Base-by-base conservation (phyloP, 768 basidiomycete species). In the Amyloporia xantha region DNA sequence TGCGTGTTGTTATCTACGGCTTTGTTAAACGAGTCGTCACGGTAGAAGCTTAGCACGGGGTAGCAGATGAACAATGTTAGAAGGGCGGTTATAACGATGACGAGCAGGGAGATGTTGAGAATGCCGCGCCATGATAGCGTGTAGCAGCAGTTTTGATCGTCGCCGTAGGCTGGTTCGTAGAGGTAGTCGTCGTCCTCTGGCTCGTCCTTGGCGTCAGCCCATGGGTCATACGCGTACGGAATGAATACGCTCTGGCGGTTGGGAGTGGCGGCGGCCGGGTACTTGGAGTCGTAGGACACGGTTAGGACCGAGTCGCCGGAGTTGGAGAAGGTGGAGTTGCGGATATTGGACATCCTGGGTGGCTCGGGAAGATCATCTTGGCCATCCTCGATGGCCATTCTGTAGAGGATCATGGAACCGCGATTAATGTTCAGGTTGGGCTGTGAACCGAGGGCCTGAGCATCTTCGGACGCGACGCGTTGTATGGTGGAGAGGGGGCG, bases 51-150 rank as follows among this genome's bases (percentile, higher is more conserved):
- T 56, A 81, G 61, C 56, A 95, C 77, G 2, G 94, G 93, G 62
- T 89, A 94, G 36, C 82, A 79, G 44, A 89, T 79, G 65, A 95
- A 96, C 6, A 96, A 76, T 30, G 66, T 66, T 47, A 96, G 65
- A 50, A 96, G 66, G 4, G 71, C 78, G 23, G 66, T 20, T 13
- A 88, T 68, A 55, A 96, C 72, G 17, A 82, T 1, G 28, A 84
- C 0, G 21, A 97, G 71, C 43, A 88, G 77, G 24, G 76, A 67
- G 44, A 95, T 63, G 68, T 96, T 96, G 51, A 77, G 52, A 3
- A 89, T 45, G 2, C 84, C 82, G 27, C 82, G 77, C 45, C 61
- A 55, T 51, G 59, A 65, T 46, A 67, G 62, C 27, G 6, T 12
- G 36, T 17, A 10, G 44, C 24, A 28, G 36, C 37, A 38, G 40